Evolutionary conservation across 129 eudicot genomes (phyloP), one percentile per base, ranked within the genome.

Genomic region (Pittosporum tobira): DNA sequence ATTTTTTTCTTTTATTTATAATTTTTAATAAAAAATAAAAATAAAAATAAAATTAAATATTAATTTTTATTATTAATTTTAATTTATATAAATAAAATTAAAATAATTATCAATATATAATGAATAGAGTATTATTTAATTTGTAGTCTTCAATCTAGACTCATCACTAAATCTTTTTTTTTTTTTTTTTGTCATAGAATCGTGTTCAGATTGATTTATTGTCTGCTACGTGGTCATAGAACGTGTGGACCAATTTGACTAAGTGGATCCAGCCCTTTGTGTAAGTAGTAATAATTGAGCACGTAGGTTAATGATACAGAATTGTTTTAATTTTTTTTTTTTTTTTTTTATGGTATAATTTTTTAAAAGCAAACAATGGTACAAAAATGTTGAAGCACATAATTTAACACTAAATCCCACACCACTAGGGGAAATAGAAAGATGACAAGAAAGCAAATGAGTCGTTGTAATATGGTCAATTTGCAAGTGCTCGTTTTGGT

Each of bases 401-500:
- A 72, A 73, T 68, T 3, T 62, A 58, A 59, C 77, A 66, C 80
- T 54, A 71, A 70, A 70, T 62, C 51, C 69, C 65, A 65, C 31
- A 30, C 14, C 13, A 51, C 44, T 12, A 23, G 36, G n/a, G 57
- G 5, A 51, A 25, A 25, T 51, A 51, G 57, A 25, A 51, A 51
- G 15, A n/a, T n/a, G n/a, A n/a, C n/a, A 6, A 26, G 37, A 18
- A 51, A 30, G 27, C 57, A 14, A 51, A 20, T 16, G 18, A 27
- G 20, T 15, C 10, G 21, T 15, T 12, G 11, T 38, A 0, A 38
- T 42, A 54, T 29, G 38, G 24, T 54, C 59, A 40, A 40, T 40
- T 40, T 4, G 46, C 16, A 12, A 27, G 22, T 0, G 42, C 7
- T 54, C 0, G 6, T 54, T 54, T 54, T 28, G 46, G 46, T 10